A percentile compares a stretch with the other conserved stretches of the same genome.
phyloP scores from a whole-genome alignment of 192 early-diverging fungal genomes.

The Geosiphon pyriformis region DNA sequence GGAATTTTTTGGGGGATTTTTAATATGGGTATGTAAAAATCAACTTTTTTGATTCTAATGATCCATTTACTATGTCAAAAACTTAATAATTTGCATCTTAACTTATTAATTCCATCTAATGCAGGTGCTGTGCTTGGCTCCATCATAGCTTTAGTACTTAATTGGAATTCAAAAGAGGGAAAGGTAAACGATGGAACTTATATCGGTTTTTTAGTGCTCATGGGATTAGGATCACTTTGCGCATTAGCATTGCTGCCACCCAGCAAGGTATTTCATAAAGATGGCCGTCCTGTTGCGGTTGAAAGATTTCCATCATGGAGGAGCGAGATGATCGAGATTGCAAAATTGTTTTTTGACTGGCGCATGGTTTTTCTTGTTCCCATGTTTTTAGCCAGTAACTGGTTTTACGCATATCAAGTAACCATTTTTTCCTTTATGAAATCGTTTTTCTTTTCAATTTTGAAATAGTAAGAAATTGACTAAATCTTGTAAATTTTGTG shows the following conservation, averaged over 20 bases:
- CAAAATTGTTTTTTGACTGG: slow-evolving; percentile 57
- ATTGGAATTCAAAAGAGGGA: slow-evolving; percentile 49
- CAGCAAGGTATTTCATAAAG: slow-evolving; percentile 54
- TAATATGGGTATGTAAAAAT: slow-evolving; percentile 41
- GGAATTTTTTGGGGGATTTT: slow-evolving; percentile 87
- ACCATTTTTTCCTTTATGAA: neutral
- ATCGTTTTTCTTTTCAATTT: neutral
- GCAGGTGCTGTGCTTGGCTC: slow-evolving; percentile 77
- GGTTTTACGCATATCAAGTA: slow-evolving; percentile 72
- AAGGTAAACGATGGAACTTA: slow-evolving; percentile 67
- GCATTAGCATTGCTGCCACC: slow-evolving; percentile 55
- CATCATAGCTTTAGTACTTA: slow-evolving; percentile 64
- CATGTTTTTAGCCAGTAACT: slow-evolving; percentile 68
- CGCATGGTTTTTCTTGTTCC: slow-evolving; percentile 66
- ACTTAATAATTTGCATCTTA: too few species aligned
- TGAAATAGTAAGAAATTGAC: neutral
- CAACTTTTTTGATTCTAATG: too few species aligned
- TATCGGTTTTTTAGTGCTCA: slow-evolving; percentile 64
- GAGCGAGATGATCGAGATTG: slow-evolving; percentile 45
- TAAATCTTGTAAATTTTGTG: too few species aligned
- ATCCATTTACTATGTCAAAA: too few species aligned
- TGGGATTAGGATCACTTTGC: slow-evolving; percentile 54
- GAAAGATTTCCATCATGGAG: slow-evolving; percentile 65
- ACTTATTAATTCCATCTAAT: too few species aligned
- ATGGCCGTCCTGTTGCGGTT: slow-evolving; percentile 64